Evolutionary conservation across 1,284 basidiomycete genomes (phyloP).

Genomic region (Inonotus hispidus): DNA sequence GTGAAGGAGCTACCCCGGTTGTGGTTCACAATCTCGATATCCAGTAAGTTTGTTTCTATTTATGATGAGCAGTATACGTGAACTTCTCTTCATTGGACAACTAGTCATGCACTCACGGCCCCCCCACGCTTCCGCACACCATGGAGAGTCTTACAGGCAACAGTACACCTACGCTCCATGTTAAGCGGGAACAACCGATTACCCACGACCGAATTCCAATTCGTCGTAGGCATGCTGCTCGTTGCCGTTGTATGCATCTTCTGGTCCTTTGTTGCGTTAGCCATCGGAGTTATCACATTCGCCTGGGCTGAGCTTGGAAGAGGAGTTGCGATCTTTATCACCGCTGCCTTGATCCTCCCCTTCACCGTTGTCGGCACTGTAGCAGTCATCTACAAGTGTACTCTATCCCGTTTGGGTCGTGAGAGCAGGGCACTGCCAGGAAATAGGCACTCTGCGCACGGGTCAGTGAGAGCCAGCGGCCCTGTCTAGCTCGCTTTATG

Average conservation of each 20-base stretch:
- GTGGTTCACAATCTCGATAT: too few relatives aligned
- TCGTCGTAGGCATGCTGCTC: neutral
- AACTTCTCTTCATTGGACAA: too few relatives aligned
- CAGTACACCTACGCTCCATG: neutral
- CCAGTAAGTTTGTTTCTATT: too few relatives aligned
- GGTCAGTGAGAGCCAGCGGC: too few relatives aligned
- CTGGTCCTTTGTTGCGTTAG: neutral
- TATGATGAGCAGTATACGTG: too few relatives aligned
- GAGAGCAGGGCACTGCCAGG: neutral
- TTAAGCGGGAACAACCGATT: neutral
- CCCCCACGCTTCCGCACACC: neutral
- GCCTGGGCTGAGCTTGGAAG: neutral
- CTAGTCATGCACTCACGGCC: neutral
- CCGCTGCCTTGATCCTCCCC: neutral
- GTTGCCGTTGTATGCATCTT: constrained; percentile 10
- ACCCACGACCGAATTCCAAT: neutral
- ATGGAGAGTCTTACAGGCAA: neutral
- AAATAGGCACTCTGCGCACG: neutral
- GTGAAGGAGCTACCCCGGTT: too few relatives aligned
- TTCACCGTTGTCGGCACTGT: neutral
- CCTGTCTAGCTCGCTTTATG: neutral
- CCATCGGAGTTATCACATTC: neutral
- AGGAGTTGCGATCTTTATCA: neutral
- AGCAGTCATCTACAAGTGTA: neutral
- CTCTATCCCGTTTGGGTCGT: neutral